Percentiles rank a stretch among this genome's conserved stretches.
phyloP scores from a whole-genome alignment of 148 eudicot species.

The Silene uniflora region DNA sequence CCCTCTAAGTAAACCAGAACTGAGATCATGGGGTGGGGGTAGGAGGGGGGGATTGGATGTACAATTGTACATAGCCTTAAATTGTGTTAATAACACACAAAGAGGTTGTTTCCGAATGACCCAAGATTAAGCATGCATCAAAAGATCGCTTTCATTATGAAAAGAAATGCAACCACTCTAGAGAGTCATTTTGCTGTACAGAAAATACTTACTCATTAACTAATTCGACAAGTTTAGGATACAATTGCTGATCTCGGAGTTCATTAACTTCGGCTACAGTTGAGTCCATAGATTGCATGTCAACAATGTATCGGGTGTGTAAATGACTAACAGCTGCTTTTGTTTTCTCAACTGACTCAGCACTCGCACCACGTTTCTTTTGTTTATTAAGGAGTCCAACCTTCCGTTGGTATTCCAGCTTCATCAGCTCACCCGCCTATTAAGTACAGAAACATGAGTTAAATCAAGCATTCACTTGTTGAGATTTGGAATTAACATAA shows the following conservation, averaged over 20 bases:
- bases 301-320: constrained; percentile 96
- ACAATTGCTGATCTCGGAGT: constrained; percentile 82
- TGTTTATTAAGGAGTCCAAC: constrained; percentile 67
- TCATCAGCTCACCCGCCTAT: constrained; percentile 93
- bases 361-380: constrained; percentile 70
- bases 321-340: constrained; percentile 98
- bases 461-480: neutral
- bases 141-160: no score
- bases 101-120: no score
- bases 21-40: no score
- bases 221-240: constrained; percentile 88
- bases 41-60: no score
- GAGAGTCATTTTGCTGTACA: neutral
- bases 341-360: constrained; percentile 84
- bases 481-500: neutral
- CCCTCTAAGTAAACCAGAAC: no score
- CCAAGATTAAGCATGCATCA: no score
- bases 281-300: constrained; percentile 98
- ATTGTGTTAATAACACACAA: no score
- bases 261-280: constrained; percentile 89
- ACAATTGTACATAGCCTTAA: no score
- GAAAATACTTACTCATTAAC: constrained; percentile 58
- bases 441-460: constrained; percentile 10
- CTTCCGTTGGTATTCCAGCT: constrained; percentile 87
- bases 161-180: no score